Evolutionary conservation across 2,329 filamentous ascomycete species (phyloP), one percentile per base, ranked within the genome.

Genomic region (Arthrinium phaeospermum): DNA sequence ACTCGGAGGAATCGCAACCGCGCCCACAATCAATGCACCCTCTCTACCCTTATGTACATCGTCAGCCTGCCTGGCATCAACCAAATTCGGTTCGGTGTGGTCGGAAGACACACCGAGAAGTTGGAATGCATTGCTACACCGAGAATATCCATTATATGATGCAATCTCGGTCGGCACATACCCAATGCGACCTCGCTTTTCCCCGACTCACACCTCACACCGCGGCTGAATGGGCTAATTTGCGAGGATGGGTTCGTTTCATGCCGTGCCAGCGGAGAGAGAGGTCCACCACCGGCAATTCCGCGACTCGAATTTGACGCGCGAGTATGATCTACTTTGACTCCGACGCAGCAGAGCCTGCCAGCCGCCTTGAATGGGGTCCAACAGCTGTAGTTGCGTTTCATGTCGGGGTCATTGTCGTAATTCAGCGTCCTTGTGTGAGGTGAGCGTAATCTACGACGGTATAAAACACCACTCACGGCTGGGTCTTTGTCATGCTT

Each of bases 251-350:
- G 57, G 57, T 37, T 41, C 41, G 34, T 64, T 64, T 64, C 57
- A 64, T 64, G 57, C 57, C 12, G 34, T 41, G 30, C 57, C 57
- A 64, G 41, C 57, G 10, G 53, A 22, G 53, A 22, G 53, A 22
- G 34, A 64, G 34, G n/a, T 64, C 57, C 57, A 64, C 57, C 22
- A 22, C 7, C 34, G 34, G 3, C 13, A 13, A 64, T 41, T 64
- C 57, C 57, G 34, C 19, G 34, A 64, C 57, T 64, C 57, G 22
- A n/a, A 41, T 41, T 64, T 64, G 57, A 64, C 57, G 22, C 57
- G 57, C 57, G 57, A 64, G 57, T 64, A 24, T 64, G 57, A 64
- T 64, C 34, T 64, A n/a, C 57, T 61, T 7, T 30, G 1, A 64
- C 34, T 41, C 34, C 34, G 41, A 64, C 34, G 30, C 53, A 14